phyloP scores from a whole-genome alignment of 768 basidiomycete genomes.

The Plicaturopsis crispa region DNA sequence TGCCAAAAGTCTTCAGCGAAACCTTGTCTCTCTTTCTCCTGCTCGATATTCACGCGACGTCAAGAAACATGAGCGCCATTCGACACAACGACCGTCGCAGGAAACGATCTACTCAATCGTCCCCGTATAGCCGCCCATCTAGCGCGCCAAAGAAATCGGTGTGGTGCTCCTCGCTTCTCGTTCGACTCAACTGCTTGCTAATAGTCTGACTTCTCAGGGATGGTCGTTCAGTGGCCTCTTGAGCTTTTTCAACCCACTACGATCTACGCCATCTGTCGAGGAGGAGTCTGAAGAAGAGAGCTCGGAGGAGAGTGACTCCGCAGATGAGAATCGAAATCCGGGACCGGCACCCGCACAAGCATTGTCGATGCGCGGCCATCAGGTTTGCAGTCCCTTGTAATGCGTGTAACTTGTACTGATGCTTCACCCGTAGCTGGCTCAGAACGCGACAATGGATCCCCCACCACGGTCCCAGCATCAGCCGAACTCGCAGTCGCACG shows the following conservation, averaged over 20 bases:
- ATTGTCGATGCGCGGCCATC: slow-evolving; percentile 18
- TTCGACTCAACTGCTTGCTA: slow-evolving; percentile 6
- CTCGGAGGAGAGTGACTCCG: slow-evolving; percentile 12
- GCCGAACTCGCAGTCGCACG: slow-evolving; percentile 2
- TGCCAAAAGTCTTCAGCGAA: no score
- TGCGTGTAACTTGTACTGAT: slow-evolving; percentile 1
- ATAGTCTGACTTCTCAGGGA: slow-evolving; percentile 19
- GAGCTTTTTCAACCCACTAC: slow-evolving; percentile 43
- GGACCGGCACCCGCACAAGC: slow-evolving; percentile 12
- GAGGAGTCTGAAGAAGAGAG: slow-evolving; percentile 11
- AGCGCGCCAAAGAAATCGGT: slow-evolving; percentile 40
- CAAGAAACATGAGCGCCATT: slow-evolving; percentile 45
- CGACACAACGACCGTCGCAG: slow-evolving; percentile 36
- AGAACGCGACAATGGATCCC: no score
- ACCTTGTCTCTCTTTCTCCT: no score
- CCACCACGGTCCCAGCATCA: no score
- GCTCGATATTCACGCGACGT: neutral
- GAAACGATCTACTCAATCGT: slow-evolving; percentile 29
- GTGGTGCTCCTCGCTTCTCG: slow-evolving; percentile 11
- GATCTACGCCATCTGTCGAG: slow-evolving; percentile 19
- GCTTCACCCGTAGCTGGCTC: slow-evolving; percentile 1
- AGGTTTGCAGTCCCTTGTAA: slow-evolving; percentile 14
- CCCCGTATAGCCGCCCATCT: slow-evolving; percentile 47
- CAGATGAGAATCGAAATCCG: slow-evolving; percentile 6
- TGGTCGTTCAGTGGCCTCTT: slow-evolving; percentile 49